Conservation (phyloP, 1,284 basidiomycete genomes). For the Omphalotus olearius region DNA sequence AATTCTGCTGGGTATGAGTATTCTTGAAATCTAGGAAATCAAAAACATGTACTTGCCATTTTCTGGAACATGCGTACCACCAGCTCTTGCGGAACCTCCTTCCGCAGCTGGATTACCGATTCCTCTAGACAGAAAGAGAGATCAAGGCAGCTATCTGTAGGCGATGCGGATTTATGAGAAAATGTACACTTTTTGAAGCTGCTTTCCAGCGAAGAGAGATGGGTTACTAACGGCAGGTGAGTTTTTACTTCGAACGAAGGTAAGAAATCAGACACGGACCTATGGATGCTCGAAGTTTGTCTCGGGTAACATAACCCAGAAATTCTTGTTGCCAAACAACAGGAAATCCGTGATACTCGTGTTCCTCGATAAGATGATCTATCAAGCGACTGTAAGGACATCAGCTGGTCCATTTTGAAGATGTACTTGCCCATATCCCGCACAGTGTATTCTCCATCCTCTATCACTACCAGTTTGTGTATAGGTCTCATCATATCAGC, state of each 20-base stretch:
- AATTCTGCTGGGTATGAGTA: constrained; percentile 38
- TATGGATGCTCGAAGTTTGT: constrained; percentile 45
- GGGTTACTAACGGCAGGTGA: constrained; percentile 20
- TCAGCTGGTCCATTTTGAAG: no score
- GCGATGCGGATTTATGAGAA: constrained; percentile 22
- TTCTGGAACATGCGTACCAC: constrained; percentile 73
- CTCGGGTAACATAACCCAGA: constrained; percentile 57
- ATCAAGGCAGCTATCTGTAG: constrained; percentile 33
- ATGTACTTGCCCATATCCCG: constrained; percentile 40
- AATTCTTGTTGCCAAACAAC: constrained; percentile 48
- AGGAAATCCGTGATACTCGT: constrained; percentile 59
- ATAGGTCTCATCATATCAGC: constrained; percentile 59
- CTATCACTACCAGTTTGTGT: constrained; percentile 46
- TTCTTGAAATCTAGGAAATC: constrained; percentile 3
- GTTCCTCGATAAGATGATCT: constrained; percentile 35
- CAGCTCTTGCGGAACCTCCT: constrained; percentile 64
- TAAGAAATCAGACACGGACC: constrained; percentile 30
- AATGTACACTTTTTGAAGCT: constrained; percentile 36
- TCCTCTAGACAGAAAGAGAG: constrained; percentile 52
- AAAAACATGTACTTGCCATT: constrained; percentile 38
- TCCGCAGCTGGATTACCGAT: constrained; percentile 56
- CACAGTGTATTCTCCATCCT: constrained; percentile 42
- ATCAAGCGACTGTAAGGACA: constrained; percentile 7
- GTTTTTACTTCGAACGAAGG: background rate
- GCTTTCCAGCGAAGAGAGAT: constrained; percentile 20